Conservation (phyloP, 73 alveolate genomes). For the Paramecium sexaurelia region DNA sequence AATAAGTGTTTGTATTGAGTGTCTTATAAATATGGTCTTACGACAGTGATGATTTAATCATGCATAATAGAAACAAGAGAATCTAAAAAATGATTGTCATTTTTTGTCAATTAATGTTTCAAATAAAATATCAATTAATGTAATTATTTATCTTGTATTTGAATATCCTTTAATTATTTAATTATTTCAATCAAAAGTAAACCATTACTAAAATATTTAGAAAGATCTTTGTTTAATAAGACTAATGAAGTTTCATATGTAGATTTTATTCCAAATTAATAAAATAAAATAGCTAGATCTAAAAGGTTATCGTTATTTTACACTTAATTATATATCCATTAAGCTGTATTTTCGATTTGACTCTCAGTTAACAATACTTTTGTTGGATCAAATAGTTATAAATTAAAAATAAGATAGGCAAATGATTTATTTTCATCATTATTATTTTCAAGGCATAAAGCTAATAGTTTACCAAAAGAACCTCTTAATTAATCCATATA, state of each 20-base stretch:
- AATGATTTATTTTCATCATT: constrained; percentile 28
- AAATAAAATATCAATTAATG: not conserved
- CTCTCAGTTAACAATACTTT: not conserved
- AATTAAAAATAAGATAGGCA: not conserved
- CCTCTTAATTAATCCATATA: constrained; percentile 35
- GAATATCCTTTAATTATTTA: not conserved
- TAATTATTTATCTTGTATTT: not conserved
- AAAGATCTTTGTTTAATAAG: not conserved
- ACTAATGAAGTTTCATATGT: not conserved
- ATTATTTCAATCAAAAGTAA: constrained; percentile 3
- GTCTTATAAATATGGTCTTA: constrained; percentile 48
- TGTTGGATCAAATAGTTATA: not conserved
- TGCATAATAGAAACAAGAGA: not conserved
- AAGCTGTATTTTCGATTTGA: constrained; percentile 20
- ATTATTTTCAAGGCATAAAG: not conserved
- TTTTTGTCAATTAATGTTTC: not conserved
- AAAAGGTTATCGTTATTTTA: not conserved
- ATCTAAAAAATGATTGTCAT: not conserved
- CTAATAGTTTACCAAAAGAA: not conserved
- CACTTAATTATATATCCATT: not conserved
- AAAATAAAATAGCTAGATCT: constrained; percentile 14
- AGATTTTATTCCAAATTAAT: constrained; percentile 36
- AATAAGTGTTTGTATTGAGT: not conserved
- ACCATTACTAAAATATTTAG: not conserved
- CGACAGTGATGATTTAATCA: not conserved